phyloP scores from a whole-genome alignment of 768 basidiomycete genomes.

The Boletus rubroflammeus region DNA sequence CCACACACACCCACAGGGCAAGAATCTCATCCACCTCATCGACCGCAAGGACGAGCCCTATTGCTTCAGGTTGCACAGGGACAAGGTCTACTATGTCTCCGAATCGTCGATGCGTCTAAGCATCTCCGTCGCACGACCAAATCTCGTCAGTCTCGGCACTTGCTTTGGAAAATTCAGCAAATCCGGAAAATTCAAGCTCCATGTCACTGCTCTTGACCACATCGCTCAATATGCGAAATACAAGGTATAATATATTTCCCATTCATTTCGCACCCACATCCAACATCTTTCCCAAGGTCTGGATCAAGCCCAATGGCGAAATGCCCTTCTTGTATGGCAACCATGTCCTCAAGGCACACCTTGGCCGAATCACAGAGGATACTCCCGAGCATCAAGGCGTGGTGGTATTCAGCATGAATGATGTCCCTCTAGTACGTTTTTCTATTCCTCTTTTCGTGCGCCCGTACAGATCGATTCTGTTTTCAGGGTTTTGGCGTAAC shows the following conservation, averaged over 20 bases:
- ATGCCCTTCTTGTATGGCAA: constrained; percentile 99
- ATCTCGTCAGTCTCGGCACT: constrained; percentile 89
- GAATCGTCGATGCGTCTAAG: constrained; percentile 91
- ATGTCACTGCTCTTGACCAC: constrained; percentile 90
- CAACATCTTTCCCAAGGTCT: constrained; percentile 54
- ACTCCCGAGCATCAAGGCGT: constrained; percentile 99
- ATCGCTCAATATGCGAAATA: constrained; percentile 96
- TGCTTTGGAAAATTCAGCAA: constrained; percentile 98
- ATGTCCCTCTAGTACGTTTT: constrained; percentile 75
- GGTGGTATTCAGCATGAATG: constrained; percentile 93
- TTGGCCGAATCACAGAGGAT: constrained; percentile 98
- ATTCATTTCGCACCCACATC: neutral
- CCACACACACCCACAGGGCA: constrained; percentile 55
- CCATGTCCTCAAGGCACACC: constrained; percentile 95
- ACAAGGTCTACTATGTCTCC: constrained; percentile 95
- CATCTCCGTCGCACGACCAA: constrained; percentile 88
- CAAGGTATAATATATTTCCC: constrained; percentile 59
- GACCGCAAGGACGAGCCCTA: constrained; percentile 93
- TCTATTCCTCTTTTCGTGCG: neutral
- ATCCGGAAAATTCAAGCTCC: constrained; percentile 95
- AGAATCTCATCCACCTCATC: constrained; percentile 92
- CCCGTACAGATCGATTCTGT: constrained; percentile 5
- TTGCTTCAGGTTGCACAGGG: constrained; percentile 93
- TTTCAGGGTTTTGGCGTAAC: constrained; percentile 95
- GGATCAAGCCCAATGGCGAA: constrained; percentile 99